These are phyloP conservation scores for Suillus americanus DNA, from an alignment of 768 basidiomycete genomes.

Conservation along the genomic window DNA sequence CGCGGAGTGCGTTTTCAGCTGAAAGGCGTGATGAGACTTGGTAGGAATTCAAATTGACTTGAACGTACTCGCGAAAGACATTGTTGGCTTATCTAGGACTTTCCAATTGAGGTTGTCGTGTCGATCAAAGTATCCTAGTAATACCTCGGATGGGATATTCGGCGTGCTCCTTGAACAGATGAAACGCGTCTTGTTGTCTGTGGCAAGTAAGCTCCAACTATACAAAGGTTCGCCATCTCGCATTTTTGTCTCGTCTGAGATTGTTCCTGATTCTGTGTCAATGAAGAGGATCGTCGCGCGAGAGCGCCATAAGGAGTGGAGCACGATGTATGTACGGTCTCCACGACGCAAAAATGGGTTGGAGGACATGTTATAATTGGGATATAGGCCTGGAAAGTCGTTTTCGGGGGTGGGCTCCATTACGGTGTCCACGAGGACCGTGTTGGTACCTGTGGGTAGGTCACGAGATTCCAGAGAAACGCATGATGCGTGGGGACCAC, in stretches of 20 bases:
- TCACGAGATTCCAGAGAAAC: constrained; percentile 47
- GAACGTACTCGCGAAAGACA: constrained; percentile 42
- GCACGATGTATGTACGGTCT: constrained; percentile 33
- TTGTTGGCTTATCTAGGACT: constrained; percentile 41
- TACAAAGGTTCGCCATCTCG: constrained; percentile 25
- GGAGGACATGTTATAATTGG: constrained; percentile 44
- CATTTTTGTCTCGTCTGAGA: constrained; percentile 32
- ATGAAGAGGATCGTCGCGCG: constrained; percentile 51
- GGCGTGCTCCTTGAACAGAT: constrained; percentile 53
- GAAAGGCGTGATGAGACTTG: background rate
- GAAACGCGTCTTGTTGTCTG: constrained; percentile 42
- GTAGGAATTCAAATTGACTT: background rate
- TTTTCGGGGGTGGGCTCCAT: constrained; percentile 30
- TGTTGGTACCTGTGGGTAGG: constrained; percentile 22
- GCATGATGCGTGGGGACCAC: constrained; percentile 62
- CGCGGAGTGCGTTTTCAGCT: constrained; percentile 45
- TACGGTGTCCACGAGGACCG: constrained; percentile 42
- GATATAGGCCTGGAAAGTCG: constrained; percentile 65
- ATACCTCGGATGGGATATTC: constrained; percentile 44
- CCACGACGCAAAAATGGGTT: constrained; percentile 37
- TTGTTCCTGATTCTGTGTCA: constrained; percentile 37
- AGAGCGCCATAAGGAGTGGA: constrained; percentile 55
- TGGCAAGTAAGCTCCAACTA: constrained; percentile 56
- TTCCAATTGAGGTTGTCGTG: constrained; percentile 31
- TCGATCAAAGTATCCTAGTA: constrained; percentile 42